These are phyloP conservation scores for Zizania latifolia DNA, from an alignment of 176 grass and related monocot genomes.

Conservation along the genomic window DNA sequence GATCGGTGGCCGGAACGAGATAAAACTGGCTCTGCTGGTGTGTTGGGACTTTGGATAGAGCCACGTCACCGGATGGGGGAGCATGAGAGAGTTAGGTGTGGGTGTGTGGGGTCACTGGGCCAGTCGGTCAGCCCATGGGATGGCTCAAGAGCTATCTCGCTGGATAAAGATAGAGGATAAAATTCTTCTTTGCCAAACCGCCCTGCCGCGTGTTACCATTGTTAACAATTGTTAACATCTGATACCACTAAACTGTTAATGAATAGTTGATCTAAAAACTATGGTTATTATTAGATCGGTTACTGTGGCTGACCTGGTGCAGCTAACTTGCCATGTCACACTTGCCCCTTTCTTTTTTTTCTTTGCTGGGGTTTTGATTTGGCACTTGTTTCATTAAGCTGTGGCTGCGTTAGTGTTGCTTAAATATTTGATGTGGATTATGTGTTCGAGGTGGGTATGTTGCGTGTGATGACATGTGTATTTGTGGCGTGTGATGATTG, in stretches of 20 bases:
- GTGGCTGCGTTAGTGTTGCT: not conserved
- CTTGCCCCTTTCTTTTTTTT: not conserved
- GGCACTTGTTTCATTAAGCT: not conserved
- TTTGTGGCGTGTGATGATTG: not conserved
- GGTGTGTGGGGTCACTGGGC: constrained; percentile 16
- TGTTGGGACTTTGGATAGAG: not conserved
- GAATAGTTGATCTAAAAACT: too few relatives aligned
- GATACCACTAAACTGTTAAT: too few relatives aligned
- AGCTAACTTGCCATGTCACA: constrained; percentile 38
- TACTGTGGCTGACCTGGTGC: not conserved
- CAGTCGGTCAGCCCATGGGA: constrained; percentile 25
- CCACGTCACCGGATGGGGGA: not conserved
- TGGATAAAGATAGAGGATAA: not conserved
- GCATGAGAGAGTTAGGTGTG: not conserved
- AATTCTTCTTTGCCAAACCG: constrained; percentile 9
- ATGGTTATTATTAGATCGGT: too few relatives aligned
- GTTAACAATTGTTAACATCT: too few relatives aligned
- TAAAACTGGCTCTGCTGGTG: not conserved
- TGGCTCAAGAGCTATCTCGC: not conserved
- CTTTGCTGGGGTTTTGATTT: not conserved
- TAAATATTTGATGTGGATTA: not conserved
- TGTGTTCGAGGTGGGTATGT: not conserved
- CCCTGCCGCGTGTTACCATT: too few relatives aligned
- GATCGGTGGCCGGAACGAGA: not conserved
- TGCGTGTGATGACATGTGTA: not conserved